phyloP scores from a whole-genome alignment of 1,139 yeast genomes.

The Yamadazyma trypodendri region DNA sequence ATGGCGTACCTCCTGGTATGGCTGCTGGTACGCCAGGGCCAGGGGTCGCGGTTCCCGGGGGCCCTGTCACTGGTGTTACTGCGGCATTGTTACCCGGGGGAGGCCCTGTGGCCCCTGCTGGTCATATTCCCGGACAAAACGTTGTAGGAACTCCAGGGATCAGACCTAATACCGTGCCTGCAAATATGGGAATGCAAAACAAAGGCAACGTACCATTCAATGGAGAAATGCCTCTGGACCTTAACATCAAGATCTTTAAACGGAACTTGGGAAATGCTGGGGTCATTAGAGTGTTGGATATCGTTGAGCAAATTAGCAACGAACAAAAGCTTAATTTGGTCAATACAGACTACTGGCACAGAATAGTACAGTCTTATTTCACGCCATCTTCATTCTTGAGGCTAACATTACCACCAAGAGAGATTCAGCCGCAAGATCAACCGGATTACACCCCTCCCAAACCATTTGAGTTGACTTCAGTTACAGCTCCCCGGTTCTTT shows the following conservation, averaged over 20 bases:
- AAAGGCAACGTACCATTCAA: neutral
- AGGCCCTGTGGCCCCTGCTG: neutral
- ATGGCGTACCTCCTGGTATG: neutral
- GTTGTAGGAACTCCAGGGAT: neutral
- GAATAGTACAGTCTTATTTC: conserved; percentile 34
- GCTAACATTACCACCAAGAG: conserved; percentile 21
- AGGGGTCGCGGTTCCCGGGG: conserved; percentile 4
- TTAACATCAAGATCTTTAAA: conserved; percentile 37
- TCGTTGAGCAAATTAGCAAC: conserved; percentile 36
- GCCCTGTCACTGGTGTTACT: neutral
- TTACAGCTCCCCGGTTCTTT: conserved; percentile 67
- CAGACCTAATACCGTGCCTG: neutral
- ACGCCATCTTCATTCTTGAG: conserved; percentile 33
- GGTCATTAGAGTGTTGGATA: conserved; percentile 37
- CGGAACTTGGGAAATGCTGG: conserved; percentile 48
- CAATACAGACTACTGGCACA: conserved; percentile 39
- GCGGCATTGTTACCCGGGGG: neutral
- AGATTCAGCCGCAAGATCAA: conserved; percentile 2
- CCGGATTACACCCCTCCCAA: conserved; percentile 22
- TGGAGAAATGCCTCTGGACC: conserved; percentile 26
- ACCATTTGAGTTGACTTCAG: conserved; percentile 62
- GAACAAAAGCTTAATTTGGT: conserved; percentile 31
- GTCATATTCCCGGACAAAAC: conserved; percentile 2
- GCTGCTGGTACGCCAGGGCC: conserved; percentile 5
- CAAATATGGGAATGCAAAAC: conserved; percentile 1